A percentile compares a stretch with the other conserved stretches of the same genome.
Conservation (phyloP, 1,284 basidiomycete species). For the Rhizoctonia solani region DNA sequence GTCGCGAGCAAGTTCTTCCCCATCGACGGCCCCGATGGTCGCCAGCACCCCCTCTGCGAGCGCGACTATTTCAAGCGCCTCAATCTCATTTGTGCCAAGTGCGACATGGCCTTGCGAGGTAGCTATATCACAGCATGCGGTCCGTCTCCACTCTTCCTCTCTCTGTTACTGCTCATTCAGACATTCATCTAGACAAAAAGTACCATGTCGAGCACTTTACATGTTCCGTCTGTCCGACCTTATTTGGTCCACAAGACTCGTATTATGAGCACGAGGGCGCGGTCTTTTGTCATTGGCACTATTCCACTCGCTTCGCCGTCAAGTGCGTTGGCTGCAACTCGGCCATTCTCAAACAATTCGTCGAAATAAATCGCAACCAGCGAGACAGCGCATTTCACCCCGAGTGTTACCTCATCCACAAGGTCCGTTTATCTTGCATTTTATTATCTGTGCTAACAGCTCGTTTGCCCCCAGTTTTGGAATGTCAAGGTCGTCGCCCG, state of each 20-base stretch:
- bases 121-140: constrained; percentile 99
- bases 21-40: constrained; percentile 83
- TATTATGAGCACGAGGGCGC: constrained; percentile 98
- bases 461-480: constrained; percentile 76
- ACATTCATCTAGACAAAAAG: constrained; percentile 83
- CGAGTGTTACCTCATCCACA: constrained; percentile 99
- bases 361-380: constrained; percentile 98
- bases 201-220: constrained; percentile 99
- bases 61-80: constrained; percentile 96
- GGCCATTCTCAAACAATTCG: constrained; percentile 99
- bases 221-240: constrained; percentile 92
- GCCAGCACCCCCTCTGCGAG: constrained; percentile 93
- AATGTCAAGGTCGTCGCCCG: constrained; percentile 92
- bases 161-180: constrained; percentile 14
- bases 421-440: constrained; percentile 56
- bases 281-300: constrained; percentile 98
- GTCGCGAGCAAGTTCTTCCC: constrained; percentile 99
- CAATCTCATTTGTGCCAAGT: constrained; percentile 96
- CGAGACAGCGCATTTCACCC: constrained; percentile 99
- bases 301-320: constrained; percentile 96
- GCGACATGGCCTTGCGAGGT: constrained; percentile 89
- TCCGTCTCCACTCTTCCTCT: constrained; percentile 54
- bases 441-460: too few relatives aligned
- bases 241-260: constrained; percentile 97
- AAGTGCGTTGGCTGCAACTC: constrained; percentile 98